phyloP scores from a whole-genome alignment of 164 flowering plant species.

The Stephania yunnanensis region DNA sequence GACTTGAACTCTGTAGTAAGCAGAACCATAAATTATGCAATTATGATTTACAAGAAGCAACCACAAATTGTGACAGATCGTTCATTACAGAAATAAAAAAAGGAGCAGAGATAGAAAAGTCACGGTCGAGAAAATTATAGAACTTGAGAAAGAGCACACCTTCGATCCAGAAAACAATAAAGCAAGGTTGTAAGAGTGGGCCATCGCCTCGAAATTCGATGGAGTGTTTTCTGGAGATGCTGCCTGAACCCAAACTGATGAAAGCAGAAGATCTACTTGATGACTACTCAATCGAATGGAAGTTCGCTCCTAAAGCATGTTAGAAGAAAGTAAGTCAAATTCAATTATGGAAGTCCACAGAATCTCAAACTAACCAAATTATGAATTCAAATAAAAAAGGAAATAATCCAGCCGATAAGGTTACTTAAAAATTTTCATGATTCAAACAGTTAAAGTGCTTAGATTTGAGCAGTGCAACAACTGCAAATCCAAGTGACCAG shows the following conservation, averaged over 20 bases:
- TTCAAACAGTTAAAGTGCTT: background rate
- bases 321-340: conserved; percentile 8
- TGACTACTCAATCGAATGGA: conserved; percentile 74
- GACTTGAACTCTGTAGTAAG: conserved; percentile 56
- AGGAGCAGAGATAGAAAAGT: background rate
- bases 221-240: conserved; percentile 56
- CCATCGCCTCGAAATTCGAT: conserved; percentile 77
- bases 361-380: background rate
- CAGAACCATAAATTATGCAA: conserved; percentile 3
- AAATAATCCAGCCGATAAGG: background rate
- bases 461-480: background rate
- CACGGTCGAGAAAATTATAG: background rate
- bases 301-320: conserved; percentile 34
- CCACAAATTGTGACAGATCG: background rate
- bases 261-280: conserved; percentile 78
- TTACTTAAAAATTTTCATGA: background rate
- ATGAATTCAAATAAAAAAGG: conserved; percentile 1
- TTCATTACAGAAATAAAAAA: background rate
- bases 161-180: conserved; percentile 55
- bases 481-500: background rate
- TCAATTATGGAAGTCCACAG: background rate
- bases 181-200: conserved; percentile 59
- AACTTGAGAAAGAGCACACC: conserved; percentile 33
- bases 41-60: no score
- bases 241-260: conserved; percentile 89